Conservation (phyloP, 1,284 basidiomycete species). For the Apiotrichum akiyoshidainum region DNA sequence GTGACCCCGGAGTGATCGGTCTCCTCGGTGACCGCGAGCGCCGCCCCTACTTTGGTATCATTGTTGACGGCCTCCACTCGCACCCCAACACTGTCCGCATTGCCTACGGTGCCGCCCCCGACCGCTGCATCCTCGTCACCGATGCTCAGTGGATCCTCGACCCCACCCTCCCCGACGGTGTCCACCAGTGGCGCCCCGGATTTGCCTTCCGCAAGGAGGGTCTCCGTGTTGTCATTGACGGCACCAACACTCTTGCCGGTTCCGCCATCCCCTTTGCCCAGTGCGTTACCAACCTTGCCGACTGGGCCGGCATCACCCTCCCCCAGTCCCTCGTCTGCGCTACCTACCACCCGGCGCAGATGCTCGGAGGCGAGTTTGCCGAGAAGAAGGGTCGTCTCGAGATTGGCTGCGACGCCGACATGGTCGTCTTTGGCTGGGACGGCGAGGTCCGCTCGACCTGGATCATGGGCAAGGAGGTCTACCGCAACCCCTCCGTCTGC, state of each 20-base stretch:
- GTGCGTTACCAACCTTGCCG: constrained; percentile 76
- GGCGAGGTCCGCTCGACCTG: constrained; percentile 73
- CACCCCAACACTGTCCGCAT: constrained; percentile 85
- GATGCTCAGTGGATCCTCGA: constrained; percentile 87
- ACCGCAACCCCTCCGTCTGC: constrained; percentile 33
- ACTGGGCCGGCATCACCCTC: constrained; percentile 75
- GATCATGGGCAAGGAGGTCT: constrained; percentile 72
- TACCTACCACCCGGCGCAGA: constrained; percentile 76
- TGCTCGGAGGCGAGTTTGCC: constrained; percentile 65
- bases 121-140: constrained; percentile 81
- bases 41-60: constrained; percentile 79
- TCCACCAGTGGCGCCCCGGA: constrained; percentile 71
- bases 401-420: constrained; percentile 75
- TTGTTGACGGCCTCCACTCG: constrained; percentile 85
- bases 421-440: constrained; percentile 65
- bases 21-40: constrained; percentile 75
- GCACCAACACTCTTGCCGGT: constrained; percentile 80
- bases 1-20: constrained; percentile 65
- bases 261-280: constrained; percentile 70
- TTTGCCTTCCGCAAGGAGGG: constrained; percentile 78
- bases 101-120: constrained; percentile 75
- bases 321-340: constrained; percentile 80
- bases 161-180: constrained; percentile 73
- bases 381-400: constrained; percentile 72
- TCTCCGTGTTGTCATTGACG: constrained; percentile 73